These are phyloP conservation scores for Colletotrichum sp. DNA, from an alignment of 2,329 filamentous ascomycete species.

Conservation along the genomic window DNA sequence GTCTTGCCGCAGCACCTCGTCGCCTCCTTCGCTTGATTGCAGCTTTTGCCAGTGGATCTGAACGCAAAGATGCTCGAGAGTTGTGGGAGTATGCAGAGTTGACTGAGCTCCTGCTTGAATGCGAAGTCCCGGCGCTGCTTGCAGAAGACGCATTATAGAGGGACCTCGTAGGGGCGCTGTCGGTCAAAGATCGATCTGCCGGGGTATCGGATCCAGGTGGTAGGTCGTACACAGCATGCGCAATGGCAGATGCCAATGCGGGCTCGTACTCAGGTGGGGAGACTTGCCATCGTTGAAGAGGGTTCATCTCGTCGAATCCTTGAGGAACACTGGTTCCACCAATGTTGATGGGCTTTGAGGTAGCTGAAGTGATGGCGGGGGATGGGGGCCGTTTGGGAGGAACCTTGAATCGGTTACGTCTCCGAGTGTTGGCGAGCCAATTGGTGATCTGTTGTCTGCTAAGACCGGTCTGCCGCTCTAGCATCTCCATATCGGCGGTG, in stretches of 20 bases:
- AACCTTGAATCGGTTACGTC: not conserved
- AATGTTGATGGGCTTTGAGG: not conserved
- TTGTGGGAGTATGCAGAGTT: slow-evolving; percentile 18
- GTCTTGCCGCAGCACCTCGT: not conserved
- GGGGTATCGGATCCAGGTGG: not conserved
- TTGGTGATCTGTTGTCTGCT: slow-evolving; percentile 19
- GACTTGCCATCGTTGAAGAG: slow-evolving; percentile 21
- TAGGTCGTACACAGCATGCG: slow-evolving; percentile 13
- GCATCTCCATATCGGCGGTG: slow-evolving; percentile 3
- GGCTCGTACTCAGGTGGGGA: slow-evolving; percentile 29
- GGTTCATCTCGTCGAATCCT: slow-evolving; percentile 5
- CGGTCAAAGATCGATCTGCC: not conserved
- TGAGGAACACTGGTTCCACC: not conserved
- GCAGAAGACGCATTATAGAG: slow-evolving; percentile 21
- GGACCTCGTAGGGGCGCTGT: not conserved
- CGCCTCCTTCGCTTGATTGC: not conserved
- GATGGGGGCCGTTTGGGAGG: slow-evolving; percentile 12
- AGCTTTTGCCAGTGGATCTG: not conserved
- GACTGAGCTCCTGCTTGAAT: slow-evolving; percentile 19
- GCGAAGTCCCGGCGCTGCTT: slow-evolving; percentile 22
- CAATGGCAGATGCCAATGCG: slow-evolving; percentile 25
- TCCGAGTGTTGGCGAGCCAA: slow-evolving; percentile 17
- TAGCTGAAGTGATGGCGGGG: not conserved
- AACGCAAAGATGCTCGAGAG: not conserved
- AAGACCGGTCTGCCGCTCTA: slow-evolving; percentile 7